A percentile compares a stretch with the other conserved stretches of the same genome.
phyloP scores from a whole-genome alignment of 2,329 filamentous ascomycete genomes.

The Alternaria atra region DNA sequence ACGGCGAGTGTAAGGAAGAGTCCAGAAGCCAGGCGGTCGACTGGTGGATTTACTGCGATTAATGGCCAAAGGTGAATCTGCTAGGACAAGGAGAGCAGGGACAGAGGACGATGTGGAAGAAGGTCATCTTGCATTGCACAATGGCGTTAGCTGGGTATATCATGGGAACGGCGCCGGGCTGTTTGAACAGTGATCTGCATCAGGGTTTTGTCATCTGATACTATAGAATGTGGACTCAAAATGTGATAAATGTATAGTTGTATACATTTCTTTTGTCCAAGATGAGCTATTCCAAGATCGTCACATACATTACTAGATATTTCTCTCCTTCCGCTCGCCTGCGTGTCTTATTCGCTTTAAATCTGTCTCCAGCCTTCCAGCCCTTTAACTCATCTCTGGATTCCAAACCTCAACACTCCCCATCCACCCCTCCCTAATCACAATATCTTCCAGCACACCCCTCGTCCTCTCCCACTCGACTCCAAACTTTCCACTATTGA shows the following conservation, averaged over 20 bases:
- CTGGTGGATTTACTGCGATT: constrained; percentile 45
- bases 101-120: background rate
- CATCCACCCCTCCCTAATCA: constrained; percentile 32
- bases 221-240: background rate
- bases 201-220: background rate
- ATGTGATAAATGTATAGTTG: background rate
- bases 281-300: background rate
- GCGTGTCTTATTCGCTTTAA: background rate
- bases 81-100: background rate
- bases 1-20: constrained; percentile 9
- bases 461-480: constrained; percentile 64
- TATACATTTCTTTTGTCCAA: background rate
- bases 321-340: background rate
- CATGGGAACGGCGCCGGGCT: background rate
- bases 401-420: constrained; percentile 41
- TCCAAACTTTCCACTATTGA: constrained; percentile 67
- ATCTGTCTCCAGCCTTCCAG: too few relatives aligned
- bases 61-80: constrained; percentile 33
- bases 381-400: constrained; percentile 1
- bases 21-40: constrained; percentile 24
- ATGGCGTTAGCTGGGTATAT: constrained; percentile 14
- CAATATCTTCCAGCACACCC: constrained; percentile 49
- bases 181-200: background rate
- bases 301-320: background rate
- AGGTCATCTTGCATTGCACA: constrained; percentile 16